Evolutionary conservation across 2,329 filamentous ascomycete species (phyloP).

Genomic region (Didymella sp.): DNA sequence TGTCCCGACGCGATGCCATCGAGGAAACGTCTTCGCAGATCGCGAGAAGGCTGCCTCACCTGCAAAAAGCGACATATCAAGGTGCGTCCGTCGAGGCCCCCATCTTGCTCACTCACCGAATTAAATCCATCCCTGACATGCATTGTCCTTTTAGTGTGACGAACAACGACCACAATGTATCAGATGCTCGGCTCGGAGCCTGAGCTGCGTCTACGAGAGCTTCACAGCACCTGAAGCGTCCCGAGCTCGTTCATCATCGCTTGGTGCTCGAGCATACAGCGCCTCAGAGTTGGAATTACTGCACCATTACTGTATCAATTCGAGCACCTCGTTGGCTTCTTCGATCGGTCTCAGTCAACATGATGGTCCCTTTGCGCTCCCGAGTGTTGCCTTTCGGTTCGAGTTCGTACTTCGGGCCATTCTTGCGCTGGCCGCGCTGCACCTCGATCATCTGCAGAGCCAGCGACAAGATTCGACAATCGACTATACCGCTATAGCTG

Average conservation of each 20-base stretch:
- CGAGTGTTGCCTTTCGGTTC: neutral
- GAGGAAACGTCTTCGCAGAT: neutral
- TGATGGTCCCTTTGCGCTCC: neutral
- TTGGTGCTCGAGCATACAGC: neutral
- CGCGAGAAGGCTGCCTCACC: neutral
- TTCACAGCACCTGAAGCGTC: neutral
- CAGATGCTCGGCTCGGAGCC: neutral
- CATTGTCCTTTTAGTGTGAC: neutral
- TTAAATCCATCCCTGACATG: neutral
- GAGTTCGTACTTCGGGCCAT: conserved; percentile 1
- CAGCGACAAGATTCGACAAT: neutral
- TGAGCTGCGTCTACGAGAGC: conserved; percentile 1
- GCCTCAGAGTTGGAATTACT: conserved; percentile 2
- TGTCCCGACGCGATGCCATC: neutral
- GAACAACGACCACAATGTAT: conserved; percentile 1
- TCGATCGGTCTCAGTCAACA: neutral
- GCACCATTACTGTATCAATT: conserved; percentile 1
- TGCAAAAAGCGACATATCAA: conserved; percentile 1
- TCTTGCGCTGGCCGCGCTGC: neutral
- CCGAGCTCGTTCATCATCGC: neutral
- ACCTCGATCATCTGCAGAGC: neutral
- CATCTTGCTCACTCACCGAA: neutral
- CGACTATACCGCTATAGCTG: neutral
- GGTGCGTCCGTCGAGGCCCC: neutral
- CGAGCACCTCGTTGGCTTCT: neutral